Conservation (phyloP, 306 rosid genomes). For the Rubus parviflorus region DNA sequence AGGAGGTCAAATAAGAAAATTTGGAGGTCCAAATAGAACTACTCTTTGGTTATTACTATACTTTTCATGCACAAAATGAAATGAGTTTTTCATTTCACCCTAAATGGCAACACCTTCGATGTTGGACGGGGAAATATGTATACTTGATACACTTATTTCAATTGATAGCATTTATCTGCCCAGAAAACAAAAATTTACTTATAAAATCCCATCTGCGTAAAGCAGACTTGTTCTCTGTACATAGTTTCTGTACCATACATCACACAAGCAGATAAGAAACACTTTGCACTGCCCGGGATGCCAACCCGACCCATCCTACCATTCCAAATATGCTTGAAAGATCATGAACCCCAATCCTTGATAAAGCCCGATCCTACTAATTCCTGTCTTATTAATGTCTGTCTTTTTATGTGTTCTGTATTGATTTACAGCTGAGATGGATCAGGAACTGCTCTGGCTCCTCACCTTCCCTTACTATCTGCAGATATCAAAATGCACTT, state of each 20-base stretch:
- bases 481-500: constrained; percentile 18
- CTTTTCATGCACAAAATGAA: background rate
- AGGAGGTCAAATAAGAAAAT: too few relatives aligned
- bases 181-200: constrained; percentile 19
- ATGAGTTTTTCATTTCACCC: background rate
- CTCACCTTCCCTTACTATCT: constrained; percentile 51
- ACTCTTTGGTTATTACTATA: background rate
- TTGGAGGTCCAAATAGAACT: too few relatives aligned
- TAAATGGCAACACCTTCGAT: constrained; percentile 16
- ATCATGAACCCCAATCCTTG: background rate
- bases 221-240: constrained; percentile 30
- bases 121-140: background rate
- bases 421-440: constrained; percentile 23
- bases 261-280: constrained; percentile 41
- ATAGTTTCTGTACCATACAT: constrained; percentile 31
- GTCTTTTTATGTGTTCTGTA: background rate
- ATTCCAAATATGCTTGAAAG: constrained; percentile 1
- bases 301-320: constrained; percentile 22
- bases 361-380: background rate
- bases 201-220: constrained; percentile 9
- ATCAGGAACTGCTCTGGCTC: constrained; percentile 47
- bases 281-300: constrained; percentile 42
- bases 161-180: background rate
- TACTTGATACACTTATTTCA: constrained; percentile 10
- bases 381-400: constrained; percentile 4